Evolutionary conservation across 306 rosid genomes (phyloP).

Genomic region (Cicer arietinum): DNA sequence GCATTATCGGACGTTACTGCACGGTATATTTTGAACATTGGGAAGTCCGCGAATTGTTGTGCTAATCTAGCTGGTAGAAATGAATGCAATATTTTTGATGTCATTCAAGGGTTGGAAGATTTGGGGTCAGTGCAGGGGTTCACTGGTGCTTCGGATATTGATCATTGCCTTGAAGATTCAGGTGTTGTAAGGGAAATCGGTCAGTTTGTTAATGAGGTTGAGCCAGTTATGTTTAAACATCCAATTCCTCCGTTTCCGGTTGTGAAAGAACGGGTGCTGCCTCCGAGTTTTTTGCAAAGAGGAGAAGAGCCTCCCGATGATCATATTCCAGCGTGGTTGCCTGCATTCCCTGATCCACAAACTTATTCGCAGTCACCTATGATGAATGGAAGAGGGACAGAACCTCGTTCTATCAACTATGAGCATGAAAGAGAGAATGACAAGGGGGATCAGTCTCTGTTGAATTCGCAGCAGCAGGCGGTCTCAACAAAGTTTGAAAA

Average conservation of each 20-base stretch:
- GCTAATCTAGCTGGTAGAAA: slow-evolving; percentile 79
- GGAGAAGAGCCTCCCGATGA: slow-evolving; percentile 70
- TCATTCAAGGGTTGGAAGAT: slow-evolving; percentile 83
- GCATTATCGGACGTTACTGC: slow-evolving; percentile 59
- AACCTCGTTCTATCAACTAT: slow-evolving; percentile 45
- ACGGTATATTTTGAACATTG: slow-evolving; percentile 62
- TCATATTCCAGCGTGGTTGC: slow-evolving; percentile 90
- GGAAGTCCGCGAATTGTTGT: slow-evolving; percentile 62
- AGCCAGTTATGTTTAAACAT: slow-evolving; percentile 61
- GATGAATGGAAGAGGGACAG: slow-evolving; percentile 49
- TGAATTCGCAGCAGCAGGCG: slow-evolving; percentile 63
- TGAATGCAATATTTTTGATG: slow-evolving; percentile 70
- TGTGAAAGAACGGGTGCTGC: slow-evolving; percentile 58
- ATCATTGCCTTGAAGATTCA: slow-evolving; percentile 72
- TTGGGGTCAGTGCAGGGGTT: slow-evolving; percentile 72
- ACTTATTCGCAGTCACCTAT: slow-evolving; percentile 45
- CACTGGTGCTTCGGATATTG: slow-evolving; percentile 71
- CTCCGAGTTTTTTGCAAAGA: slow-evolving; percentile 62
- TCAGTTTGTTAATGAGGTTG: slow-evolving; percentile 53
- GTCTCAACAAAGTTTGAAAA: slow-evolving; percentile 58
- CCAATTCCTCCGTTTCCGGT: slow-evolving; percentile 71
- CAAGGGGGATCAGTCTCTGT: slow-evolving; percentile 50
- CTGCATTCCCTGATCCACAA: slow-evolving; percentile 74
- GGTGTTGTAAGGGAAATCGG: slow-evolving; percentile 59
- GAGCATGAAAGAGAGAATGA: slow-evolving; percentile 60